Evolutionary conservation across 305 asterid genomes (phyloP).

Genomic region (Rubia peregrina): DNA sequence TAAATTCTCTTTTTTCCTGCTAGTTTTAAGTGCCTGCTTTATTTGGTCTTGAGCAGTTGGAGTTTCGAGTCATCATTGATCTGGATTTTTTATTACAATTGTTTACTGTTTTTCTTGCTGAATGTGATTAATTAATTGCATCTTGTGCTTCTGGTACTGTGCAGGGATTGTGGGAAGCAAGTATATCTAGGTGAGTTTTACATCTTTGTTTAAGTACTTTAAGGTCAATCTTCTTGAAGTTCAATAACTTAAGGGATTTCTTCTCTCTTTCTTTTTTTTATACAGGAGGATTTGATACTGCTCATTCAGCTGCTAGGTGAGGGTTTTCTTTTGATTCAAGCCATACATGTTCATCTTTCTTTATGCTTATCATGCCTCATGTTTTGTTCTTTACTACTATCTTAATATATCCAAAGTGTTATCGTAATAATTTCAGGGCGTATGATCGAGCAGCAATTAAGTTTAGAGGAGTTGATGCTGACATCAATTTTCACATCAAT

Average conservation of each 20-base stretch:
- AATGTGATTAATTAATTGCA: constrained; percentile 20
- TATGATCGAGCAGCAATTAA: constrained; percentile 94
- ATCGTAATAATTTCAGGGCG: constrained; percentile 36
- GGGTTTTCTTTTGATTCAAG: background rate
- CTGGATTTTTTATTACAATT: background rate
- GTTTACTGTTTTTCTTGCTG: constrained; percentile 1
- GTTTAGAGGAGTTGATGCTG: constrained; percentile 93
- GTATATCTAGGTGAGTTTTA: constrained; percentile 68
- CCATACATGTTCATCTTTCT: background rate
- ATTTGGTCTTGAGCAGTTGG: too few species aligned
- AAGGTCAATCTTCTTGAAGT: background rate
- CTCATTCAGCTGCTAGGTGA: constrained; percentile 92
- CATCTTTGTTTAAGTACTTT: background rate
- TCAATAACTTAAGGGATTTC: constrained; percentile 7
- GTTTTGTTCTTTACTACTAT: background rate
- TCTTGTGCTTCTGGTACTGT: constrained; percentile 19
- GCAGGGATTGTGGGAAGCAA: constrained; percentile 99
- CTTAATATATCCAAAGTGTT: background rate
- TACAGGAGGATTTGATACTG: constrained; percentile 97
- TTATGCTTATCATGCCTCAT: background rate
- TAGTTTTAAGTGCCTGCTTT: background rate
- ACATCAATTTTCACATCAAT: constrained; percentile 63
- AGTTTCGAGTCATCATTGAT: too few species aligned
- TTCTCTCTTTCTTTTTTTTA: constrained; percentile 10
- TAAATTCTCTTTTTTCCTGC: background rate